phyloP scores from a whole-genome alignment of 2,329 filamentous ascomycete genomes.

The Juglanconis sp. region DNA sequence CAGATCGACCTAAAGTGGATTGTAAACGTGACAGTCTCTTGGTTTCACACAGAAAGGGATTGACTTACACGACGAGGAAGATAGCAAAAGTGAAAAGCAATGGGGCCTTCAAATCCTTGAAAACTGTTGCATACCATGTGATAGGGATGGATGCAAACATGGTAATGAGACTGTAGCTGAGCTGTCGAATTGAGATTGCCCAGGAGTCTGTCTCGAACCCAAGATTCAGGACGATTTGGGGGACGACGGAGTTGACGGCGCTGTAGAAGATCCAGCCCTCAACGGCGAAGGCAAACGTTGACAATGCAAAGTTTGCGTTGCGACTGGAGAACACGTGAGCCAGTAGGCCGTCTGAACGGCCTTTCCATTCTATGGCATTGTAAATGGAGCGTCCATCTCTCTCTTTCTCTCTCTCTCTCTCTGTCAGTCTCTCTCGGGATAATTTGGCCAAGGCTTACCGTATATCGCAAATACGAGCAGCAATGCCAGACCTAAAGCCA shows the following conservation, averaged over 20 bases:
- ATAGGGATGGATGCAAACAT: conserved; percentile 41
- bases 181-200: conserved; percentile 46
- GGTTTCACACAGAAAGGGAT: background rate
- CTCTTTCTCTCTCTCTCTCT: too few relatives aligned
- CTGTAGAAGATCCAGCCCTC: conserved; percentile 59
- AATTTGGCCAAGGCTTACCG: conserved; percentile 27
- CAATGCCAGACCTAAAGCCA: conserved; percentile 39
- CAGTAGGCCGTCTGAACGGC: conserved; percentile 49
- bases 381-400: background rate
- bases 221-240: conserved; percentile 46
- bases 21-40: background rate
- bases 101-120: conserved; percentile 46
- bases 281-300: conserved; percentile 53
- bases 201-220: conserved; percentile 45
- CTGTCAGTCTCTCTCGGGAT: too few relatives aligned
- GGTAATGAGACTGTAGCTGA: conserved; percentile 39
- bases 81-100: conserved; percentile 43
- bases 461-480: conserved; percentile 37
- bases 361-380: conserved; percentile 48
- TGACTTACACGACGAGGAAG: conserved; percentile 43
- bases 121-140: conserved; percentile 43
- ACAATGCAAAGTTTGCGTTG: conserved; percentile 52
- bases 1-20: conserved; percentile 35
- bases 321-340: conserved; percentile 53
- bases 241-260: conserved; percentile 49